Percentiles rank a stretch among this genome's conserved stretches.
Evolutionary conservation across 78 protist genomes (phyloP).

Genomic region (slime mould (Dictyostelium discoideum)): dicty_2.7 NC_007088.5:7579501-7580000

Average conservation of each 20-base stretch:
- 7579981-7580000: not conserved
- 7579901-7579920: not conserved
- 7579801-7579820: not conserved
- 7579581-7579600: no score
- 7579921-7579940: not conserved
- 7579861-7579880: not conserved
- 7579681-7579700: no score
- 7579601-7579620: no score
- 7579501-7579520: not conserved
- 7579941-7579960: not conserved
- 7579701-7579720: no score
- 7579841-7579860: not conserved
- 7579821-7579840: not conserved
- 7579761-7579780: not conserved
- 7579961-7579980: not conserved
- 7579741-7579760: no score
- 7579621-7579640: no score
- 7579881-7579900: not conserved
- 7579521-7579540: not conserved
- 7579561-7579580: not conserved
- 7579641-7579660: no score
- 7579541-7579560: not conserved
- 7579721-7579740: no score
- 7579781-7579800: not conserved
- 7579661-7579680: no score